These are phyloP conservation scores for Yamadazyma triangularis DNA, from an alignment of 1,139 yeast genomes.

Conservation along the genomic window DNA sequence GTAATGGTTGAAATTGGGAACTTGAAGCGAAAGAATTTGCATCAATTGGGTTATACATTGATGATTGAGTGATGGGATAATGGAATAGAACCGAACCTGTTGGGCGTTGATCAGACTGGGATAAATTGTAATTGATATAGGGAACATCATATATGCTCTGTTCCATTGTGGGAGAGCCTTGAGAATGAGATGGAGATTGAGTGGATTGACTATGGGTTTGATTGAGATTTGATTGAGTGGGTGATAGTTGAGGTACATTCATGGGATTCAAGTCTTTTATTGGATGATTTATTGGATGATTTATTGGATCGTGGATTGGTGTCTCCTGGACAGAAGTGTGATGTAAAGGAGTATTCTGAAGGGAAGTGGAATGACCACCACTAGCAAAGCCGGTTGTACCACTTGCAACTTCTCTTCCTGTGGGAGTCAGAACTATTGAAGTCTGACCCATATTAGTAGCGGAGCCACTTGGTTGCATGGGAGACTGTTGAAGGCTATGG, in stretches of 20 bases:
- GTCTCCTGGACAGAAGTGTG: constrained; percentile 1
- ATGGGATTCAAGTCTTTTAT: neutral
- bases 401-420: neutral
- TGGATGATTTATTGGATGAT: neutral
- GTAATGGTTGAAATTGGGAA: neutral
- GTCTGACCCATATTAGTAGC: too few species aligned
- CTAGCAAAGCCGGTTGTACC: too few species aligned
- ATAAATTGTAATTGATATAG: constrained; percentile 6
- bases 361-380: too few species aligned
- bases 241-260: neutral
- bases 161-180: constrained; percentile 3
- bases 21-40: neutral
- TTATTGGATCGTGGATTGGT: constrained; percentile 1
- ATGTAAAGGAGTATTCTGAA: neutral
- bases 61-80: neutral
- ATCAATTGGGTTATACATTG: neutral
- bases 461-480: too few species aligned
- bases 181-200: constrained; percentile 3
- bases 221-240: neutral
- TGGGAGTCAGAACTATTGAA: neutral
- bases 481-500: too few species aligned
- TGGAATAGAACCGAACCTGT: neutral
- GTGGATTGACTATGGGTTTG: neutral
- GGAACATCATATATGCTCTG: constrained; percentile 4
- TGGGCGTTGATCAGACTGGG: constrained; percentile 1